These are phyloP conservation scores for Xanthoconium stramineum DNA, from an alignment of 768 basidiomycete genomes.

Conservation along the genomic window DNA sequence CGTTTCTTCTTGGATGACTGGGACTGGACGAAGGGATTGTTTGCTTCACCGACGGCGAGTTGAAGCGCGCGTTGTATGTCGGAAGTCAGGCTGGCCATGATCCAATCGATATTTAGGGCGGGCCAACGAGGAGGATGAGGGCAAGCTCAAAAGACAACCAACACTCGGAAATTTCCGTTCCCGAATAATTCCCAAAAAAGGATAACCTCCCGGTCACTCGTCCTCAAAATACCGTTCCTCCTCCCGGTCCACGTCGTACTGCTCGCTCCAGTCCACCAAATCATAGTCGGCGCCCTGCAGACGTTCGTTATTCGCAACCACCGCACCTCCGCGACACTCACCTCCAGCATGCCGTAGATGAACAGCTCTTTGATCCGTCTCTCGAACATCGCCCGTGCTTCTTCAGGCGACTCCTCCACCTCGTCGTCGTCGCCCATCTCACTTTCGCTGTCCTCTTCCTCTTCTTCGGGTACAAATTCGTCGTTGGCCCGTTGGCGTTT, in stretches of 20 bases:
- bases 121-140: slow-evolving; percentile 39
- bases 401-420: slow-evolving; percentile 47
- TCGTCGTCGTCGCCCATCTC: slow-evolving; percentile 35
- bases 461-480: slow-evolving; percentile 54
- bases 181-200: slow-evolving; percentile 20
- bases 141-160: slow-evolving; percentile 31
- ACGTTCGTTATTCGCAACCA: not conserved
- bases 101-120: slow-evolving; percentile 36
- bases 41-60: slow-evolving; percentile 45
- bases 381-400: slow-evolving; percentile 51
- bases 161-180: not conserved
- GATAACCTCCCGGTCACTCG: slow-evolving; percentile 23
- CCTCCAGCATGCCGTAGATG: slow-evolving; percentile 75
- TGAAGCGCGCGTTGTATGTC: slow-evolving; percentile 52
- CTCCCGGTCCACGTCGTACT: slow-evolving; percentile 55
- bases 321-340: slow-evolving; percentile 30
- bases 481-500: slow-evolving; percentile 39
- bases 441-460: slow-evolving; percentile 62
- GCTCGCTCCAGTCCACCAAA: slow-evolving; percentile 71
- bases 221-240: slow-evolving; percentile 73
- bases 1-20: slow-evolving; percentile 38
- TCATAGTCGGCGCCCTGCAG: slow-evolving; percentile 67
- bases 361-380: slow-evolving; percentile 63
- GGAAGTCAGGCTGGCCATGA: slow-evolving; percentile 34
- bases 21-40: slow-evolving; percentile 34